Base-by-base conservation (phyloP, 2,329 filamentous ascomycete species). In the Cryphonectria radicalis region DNA sequence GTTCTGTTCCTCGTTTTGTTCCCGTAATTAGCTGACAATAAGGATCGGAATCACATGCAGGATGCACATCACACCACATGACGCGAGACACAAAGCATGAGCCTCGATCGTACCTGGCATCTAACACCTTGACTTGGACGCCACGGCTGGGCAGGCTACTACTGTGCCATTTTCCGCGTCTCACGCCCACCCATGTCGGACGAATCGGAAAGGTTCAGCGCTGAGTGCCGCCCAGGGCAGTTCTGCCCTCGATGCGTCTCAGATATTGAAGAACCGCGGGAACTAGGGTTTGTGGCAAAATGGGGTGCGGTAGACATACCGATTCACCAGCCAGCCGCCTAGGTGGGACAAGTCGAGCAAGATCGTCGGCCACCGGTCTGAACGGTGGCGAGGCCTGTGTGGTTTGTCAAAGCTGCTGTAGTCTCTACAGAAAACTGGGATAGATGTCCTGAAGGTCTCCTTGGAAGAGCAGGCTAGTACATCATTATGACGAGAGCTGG, bases 11-110 rank as follows among this genome's bases (percentile, higher is more conserved):
- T 59, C 55, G 55, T 28, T 14, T 28, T 32, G 5, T 19, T 19
- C 28, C 25, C 28, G 55, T 17, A 17, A 35, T 59, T 13, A 32
- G 28, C 25, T 59, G 55, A 28, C 55, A 59, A 32, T 59, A 14
- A 59, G 55, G 28, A 59, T 28, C 55, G 55, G 55, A 3, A 59
- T 35, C 13, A 32, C 28, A 11, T 28, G 55, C 55, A 59, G 53
- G 28, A 32, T 59, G 55, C 55, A 28, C 55, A 59, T 59, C 55
- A 59, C 55, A 32, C 25, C 14, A 32, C 55, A 59, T 59, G 55
- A 59, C 55, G 28, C 13, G 55, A 28, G 4, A 28, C 53, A 28
- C 53, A 55, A 55, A 25, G 53, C 46, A 28, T 55, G 53, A 55
- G 53, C n/a, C n/a, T 25, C 53, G 53, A 55, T 55, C 46, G 53